A percentile compares a stretch with the other conserved stretches of the same genome.
phyloP scores from a whole-genome alignment of 1,284 basidiomycete genomes.

The Moesziomyces antarcticus region DNA sequence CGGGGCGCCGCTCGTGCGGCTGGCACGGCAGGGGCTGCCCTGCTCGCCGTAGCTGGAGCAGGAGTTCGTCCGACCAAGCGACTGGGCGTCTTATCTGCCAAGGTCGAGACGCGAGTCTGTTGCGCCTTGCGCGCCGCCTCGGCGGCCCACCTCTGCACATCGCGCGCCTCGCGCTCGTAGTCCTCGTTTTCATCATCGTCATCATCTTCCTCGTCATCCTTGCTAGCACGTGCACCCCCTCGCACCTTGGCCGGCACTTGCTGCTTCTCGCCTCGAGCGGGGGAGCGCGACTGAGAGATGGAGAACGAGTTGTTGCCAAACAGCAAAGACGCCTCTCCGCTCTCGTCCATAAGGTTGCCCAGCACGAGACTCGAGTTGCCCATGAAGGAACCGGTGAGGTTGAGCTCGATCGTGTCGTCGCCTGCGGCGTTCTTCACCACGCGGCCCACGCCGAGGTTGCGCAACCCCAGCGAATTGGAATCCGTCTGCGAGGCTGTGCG shows the following conservation, averaged over 20 bases:
- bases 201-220: constrained; percentile 30
- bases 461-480: constrained; percentile 8
- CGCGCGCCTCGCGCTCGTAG: constrained; percentile 18
- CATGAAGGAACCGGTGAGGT: constrained; percentile 38
- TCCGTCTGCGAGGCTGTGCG: constrained; percentile 6
- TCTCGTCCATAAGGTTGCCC: constrained; percentile 47
- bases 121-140: constrained; percentile 32
- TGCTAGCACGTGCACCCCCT: constrained; percentile 6
- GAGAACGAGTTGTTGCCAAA: constrained; percentile 35
- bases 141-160: constrained; percentile 33
- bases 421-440: constrained; percentile 43
- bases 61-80: background rate
- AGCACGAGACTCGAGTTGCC: constrained; percentile 23
- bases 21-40: constrained; percentile 11
- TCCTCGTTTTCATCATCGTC: constrained; percentile 16
- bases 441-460: constrained; percentile 24
- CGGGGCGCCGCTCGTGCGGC: constrained; percentile 10
- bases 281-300: constrained; percentile 8
- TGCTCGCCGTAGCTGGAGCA: background rate
- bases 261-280: background rate
- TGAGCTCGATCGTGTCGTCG: constrained; percentile 42
- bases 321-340: constrained; percentile 26
- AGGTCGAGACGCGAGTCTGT: constrained; percentile 3
- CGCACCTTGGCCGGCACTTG: background rate
- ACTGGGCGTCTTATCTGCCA: constrained; percentile 9